A percentile compares a stretch with the other conserved stretches of the same genome.
These are phyloP conservation scores for Pascua guehoae DNA, from an alignment of 1,284 basidiomycete species.

Conservation along the genomic window DNA sequence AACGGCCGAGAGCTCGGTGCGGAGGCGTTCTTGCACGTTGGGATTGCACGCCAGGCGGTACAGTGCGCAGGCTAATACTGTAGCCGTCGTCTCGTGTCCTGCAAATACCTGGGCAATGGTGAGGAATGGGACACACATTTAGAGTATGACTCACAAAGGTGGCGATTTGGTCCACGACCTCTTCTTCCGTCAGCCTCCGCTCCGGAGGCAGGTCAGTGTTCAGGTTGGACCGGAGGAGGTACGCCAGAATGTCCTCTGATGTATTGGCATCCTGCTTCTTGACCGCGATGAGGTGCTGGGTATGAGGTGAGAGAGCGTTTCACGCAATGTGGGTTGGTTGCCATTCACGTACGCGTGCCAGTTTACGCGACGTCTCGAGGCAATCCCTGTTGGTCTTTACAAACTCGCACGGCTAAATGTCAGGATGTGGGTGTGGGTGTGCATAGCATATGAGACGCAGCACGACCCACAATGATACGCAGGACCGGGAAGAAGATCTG, in stretches of 20 bases:
- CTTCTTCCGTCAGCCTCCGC: conserved; percentile 61
- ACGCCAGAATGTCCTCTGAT: conserved; percentile 37
- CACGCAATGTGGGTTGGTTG: too few species aligned
- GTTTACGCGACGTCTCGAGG: too few species aligned
- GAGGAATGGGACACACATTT: too few species aligned
- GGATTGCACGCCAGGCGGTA: conserved; percentile 59
- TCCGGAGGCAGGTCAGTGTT: conserved; percentile 55
- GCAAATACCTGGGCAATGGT: conserved; percentile 17
- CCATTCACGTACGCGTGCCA: too few species aligned
- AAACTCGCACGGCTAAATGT: too few species aligned
- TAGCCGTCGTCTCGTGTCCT: conserved; percentile 74
- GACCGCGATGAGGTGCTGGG: too few species aligned
- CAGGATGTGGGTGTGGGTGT: too few species aligned
- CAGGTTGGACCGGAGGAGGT: conserved; percentile 62
- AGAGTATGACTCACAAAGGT: conserved; percentile 59
- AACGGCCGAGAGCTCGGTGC: conserved; percentile 52
- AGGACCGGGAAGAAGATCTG: conserved; percentile 48
- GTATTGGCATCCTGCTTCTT: too few species aligned
- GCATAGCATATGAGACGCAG: too few species aligned
- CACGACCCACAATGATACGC: conserved; percentile 39
- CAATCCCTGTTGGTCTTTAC: too few species aligned
- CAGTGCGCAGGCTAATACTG: conserved; percentile 67
- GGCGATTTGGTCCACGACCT: conserved; percentile 70
- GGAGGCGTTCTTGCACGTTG: conserved; percentile 56
- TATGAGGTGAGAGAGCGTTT: too few species aligned